A percentile compares a stretch with the other conserved stretches of the same genome.
Conservation (phyloP, 768 basidiomycete species). For the Inosperma sp. region DNA sequence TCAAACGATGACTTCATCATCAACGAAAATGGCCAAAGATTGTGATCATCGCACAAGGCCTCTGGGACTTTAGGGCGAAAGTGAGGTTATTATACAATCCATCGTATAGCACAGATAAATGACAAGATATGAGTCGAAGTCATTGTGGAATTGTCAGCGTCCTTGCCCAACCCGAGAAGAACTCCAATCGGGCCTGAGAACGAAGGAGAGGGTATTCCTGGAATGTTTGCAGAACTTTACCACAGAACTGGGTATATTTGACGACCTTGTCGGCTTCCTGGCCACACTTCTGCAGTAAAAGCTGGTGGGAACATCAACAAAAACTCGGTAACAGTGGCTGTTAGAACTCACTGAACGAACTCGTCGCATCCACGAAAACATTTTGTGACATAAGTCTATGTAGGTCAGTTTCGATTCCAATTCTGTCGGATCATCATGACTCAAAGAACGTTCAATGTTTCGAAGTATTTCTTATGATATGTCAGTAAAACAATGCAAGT, state of each 20-base stretch:
- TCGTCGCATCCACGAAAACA: conserved; percentile 9
- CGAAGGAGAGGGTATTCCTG: conserved; percentile 5
- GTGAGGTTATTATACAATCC: too few relatives aligned
- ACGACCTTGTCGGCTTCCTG: neutral
- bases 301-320: neutral
- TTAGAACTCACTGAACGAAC: conserved; percentile 3
- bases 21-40: neutral
- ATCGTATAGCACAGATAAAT: conserved; percentile 2
- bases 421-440: neutral
- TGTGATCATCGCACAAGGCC: neutral
- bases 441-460: conserved; percentile 5
- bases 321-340: neutral
- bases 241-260: conserved; percentile 7
- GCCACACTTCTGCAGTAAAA: neutral
- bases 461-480: conserved; percentile 7
- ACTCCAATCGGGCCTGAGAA: conserved; percentile 1
- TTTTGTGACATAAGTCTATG: conserved; percentile 13
- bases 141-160: conserved; percentile 5
- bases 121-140: neutral
- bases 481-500: neutral
- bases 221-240: conserved; percentile 6
- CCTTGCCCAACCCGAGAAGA: conserved; percentile 6
- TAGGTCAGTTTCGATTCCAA: neutral
- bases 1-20: neutral
- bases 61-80: too few relatives aligned